A percentile compares a stretch with the other conserved stretches of the same genome.
Evolutionary conservation across 352 stramenopile species (phyloP).

Genomic region (Phytophthora capsici): DNA sequence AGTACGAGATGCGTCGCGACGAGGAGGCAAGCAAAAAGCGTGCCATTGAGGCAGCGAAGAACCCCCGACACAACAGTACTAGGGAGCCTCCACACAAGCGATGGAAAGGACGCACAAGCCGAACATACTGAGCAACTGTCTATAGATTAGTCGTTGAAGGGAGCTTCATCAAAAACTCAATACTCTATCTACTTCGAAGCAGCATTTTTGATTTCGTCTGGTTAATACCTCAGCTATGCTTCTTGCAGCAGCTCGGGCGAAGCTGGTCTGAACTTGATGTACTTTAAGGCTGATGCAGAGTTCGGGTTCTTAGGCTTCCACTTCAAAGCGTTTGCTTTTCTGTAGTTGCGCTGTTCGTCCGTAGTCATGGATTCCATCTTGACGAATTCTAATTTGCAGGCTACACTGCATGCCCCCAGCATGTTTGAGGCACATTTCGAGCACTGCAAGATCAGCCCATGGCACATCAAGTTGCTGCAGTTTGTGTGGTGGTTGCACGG

Average conservation of each 20-base stretch:
- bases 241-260: constrained; percentile 28
- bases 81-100: constrained; percentile 63
- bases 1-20: constrained; percentile 69
- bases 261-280: constrained; percentile 58
- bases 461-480: constrained; percentile 71
- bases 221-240: no score
- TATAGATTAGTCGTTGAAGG: constrained; percentile 24
- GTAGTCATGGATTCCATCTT: constrained; percentile 63
- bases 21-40: constrained; percentile 68
- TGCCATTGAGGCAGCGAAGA: constrained; percentile 27
- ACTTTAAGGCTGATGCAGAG: constrained; percentile 45
- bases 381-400: constrained; percentile 59
- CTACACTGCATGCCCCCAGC: constrained; percentile 51
- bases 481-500: constrained; percentile 56
- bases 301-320: constrained; percentile 73
- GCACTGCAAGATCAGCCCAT: constrained; percentile 70
- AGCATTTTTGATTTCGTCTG: not conserved
- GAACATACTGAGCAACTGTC: constrained; percentile 34
- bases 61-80: constrained; percentile 28
- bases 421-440: constrained; percentile 39
- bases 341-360: constrained; percentile 59
- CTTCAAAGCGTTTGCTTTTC: constrained; percentile 56
- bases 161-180: constrained; percentile 12
- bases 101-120: constrained; percentile 59
- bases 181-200: not conserved